phyloP scores from a whole-genome alignment of 345 rosid species.

The Raphanus raphanistrum region DNA sequence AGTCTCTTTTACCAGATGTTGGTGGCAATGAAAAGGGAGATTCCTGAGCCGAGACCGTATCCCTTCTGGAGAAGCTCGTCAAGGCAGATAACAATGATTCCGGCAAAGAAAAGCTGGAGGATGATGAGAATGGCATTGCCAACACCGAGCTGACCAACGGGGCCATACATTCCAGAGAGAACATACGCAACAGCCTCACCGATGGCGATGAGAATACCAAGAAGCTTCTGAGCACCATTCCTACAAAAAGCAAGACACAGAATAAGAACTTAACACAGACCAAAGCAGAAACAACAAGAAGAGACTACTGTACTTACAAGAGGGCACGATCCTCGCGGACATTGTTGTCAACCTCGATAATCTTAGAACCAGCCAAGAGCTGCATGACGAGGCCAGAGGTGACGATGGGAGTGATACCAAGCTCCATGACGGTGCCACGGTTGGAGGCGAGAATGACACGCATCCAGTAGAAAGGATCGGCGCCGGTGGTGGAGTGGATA shows the following conservation, averaged over 20 bases:
- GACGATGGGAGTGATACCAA: constrained; percentile 76
- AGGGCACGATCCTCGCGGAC: constrained; percentile 74
- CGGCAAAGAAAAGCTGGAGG: constrained; percentile 79
- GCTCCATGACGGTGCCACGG: constrained; percentile 80
- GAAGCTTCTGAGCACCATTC: constrained; percentile 81
- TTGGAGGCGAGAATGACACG: constrained; percentile 75
- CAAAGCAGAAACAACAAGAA: no score
- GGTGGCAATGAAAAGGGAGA: constrained; percentile 87
- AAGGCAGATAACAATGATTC: constrained; percentile 77
- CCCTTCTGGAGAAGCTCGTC: constrained; percentile 88
- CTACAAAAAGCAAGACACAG: constrained; percentile 37
- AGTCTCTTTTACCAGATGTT: constrained; percentile 56
- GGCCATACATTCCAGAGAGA: constrained; percentile 84
- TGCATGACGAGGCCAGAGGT: constrained; percentile 78
- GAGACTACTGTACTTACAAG: no score
- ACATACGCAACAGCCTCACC: constrained; percentile 88
- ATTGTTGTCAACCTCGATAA: constrained; percentile 72
- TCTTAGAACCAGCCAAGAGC: constrained; percentile 69
- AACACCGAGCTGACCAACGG: constrained; percentile 75
- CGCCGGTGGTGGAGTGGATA: constrained; percentile 64
- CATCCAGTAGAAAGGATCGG: constrained; percentile 80
- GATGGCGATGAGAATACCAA: constrained; percentile 71
- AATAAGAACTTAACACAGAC: neutral
- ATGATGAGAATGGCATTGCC: constrained; percentile 82
- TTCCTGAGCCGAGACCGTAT: constrained; percentile 81